Conservation (phyloP, 2,329 filamentous ascomycete species). For the Trichoderma sp. region DNA sequence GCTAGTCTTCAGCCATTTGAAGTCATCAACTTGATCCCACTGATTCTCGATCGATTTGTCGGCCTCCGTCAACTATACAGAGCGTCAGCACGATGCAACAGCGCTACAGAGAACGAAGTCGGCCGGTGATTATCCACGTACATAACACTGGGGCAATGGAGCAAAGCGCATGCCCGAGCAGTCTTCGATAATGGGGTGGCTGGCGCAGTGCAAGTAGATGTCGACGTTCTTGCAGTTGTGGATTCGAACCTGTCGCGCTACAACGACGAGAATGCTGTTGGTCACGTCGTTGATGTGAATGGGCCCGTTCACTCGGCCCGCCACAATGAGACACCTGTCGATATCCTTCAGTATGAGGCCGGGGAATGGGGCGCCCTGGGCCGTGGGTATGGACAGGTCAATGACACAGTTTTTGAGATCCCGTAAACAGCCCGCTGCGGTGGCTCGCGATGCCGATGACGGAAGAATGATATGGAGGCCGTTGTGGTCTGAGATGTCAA, state of each 20-base stretch:
- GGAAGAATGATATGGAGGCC: conserved; percentile 78
- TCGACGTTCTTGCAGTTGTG: conserved; percentile 82
- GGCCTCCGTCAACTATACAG: conserved; percentile 35
- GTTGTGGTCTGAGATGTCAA: conserved; percentile 68
- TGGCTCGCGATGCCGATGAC: conserved; percentile 67
- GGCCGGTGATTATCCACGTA: conserved; percentile 47
- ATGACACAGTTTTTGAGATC: conserved; percentile 72
- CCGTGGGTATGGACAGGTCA: conserved; percentile 72
- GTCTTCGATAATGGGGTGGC: conserved; percentile 91
- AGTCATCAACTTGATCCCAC: conserved; percentile 93
- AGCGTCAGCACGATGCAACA: conserved; percentile 19
- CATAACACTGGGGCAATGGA: conserved; percentile 69
- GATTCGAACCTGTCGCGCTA: conserved; percentile 86
- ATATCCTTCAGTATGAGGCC: conserved; percentile 70
- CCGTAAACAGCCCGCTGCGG: conserved; percentile 72
- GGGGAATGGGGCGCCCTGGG: conserved; percentile 64
- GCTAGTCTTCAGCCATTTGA: conserved; percentile 91
- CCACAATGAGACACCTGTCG: conserved; percentile 70
- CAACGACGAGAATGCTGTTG: conserved; percentile 75
- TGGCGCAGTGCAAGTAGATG: conserved; percentile 79
- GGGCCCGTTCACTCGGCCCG: conserved; percentile 76
- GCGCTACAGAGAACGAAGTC: background rate
- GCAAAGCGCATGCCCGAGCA: conserved; percentile 79
- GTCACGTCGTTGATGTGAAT: conserved; percentile 78
- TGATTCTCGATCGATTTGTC: conserved; percentile 58